phyloP scores from a whole-genome alignment of 306 rosid species.

The Vigna radiata region DNA sequence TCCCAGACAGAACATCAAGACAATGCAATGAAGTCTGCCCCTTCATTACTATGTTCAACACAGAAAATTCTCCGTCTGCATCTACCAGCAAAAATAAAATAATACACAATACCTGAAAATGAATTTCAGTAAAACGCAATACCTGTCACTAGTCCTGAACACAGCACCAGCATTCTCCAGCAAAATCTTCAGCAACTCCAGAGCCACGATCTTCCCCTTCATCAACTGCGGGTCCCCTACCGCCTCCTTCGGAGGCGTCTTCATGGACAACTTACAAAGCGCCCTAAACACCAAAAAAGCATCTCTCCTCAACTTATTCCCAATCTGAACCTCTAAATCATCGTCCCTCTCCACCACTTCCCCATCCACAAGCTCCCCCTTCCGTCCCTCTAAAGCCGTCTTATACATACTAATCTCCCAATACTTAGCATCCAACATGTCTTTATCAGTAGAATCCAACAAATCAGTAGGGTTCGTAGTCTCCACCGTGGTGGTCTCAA shows the following conservation, averaged over 20 bases:
- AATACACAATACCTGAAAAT: background rate
- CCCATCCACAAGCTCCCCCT: conserved; percentile 92
- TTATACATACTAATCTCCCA: conserved; percentile 99
- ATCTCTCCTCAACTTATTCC: conserved; percentile 93
- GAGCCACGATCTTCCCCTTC: conserved; percentile 98
- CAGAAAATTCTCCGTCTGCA: conserved; percentile 24
- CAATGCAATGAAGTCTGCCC: conserved; percentile 6
- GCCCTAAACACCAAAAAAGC: conserved; percentile 97
- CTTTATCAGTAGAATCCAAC: conserved; percentile 97
- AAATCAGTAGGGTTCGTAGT: conserved; percentile 94
- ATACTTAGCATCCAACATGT: conserved; percentile 98
- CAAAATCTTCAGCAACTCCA: conserved; percentile 94
- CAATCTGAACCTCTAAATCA: conserved; percentile 98
- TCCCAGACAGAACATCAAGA: conserved; percentile 17
- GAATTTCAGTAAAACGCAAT: conserved; percentile 30
- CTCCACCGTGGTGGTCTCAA: conserved; percentile 93
- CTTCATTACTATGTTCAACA: background rate
- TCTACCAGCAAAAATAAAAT: conserved; percentile 10
- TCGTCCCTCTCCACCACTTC: conserved; percentile 88
- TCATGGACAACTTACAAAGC: conserved; percentile 96
- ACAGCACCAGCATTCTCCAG: conserved; percentile 99
- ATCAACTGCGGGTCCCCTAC: conserved; percentile 81
- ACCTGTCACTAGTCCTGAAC: conserved; percentile 98
- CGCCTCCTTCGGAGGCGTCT: conserved; percentile 95
- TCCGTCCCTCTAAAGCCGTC: conserved; percentile 97